Evolutionary conservation across 768 basidiomycete genomes (phyloP).

Genomic region (Plicaturopsis crispa): DNA sequence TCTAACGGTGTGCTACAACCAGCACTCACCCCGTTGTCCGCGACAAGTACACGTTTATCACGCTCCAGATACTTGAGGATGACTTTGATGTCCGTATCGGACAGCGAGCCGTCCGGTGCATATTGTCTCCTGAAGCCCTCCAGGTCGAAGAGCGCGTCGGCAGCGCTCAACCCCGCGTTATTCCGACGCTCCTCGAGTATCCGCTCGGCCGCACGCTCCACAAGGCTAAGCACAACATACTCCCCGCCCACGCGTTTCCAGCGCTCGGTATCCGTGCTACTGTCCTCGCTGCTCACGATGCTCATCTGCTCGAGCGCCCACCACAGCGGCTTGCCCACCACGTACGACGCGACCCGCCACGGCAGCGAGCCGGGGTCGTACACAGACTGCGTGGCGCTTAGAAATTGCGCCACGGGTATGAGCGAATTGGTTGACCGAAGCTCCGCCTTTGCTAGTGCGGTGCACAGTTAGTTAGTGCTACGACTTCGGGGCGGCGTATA

Average conservation of each 20-base stretch:
- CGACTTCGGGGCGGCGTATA: slow-evolving; percentile 11
- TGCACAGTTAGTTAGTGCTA: slow-evolving; percentile 17
- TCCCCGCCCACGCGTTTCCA: slow-evolving; percentile 64
- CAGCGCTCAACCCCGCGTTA: slow-evolving; percentile 35
- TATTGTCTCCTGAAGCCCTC: slow-evolving; percentile 59
- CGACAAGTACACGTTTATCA: slow-evolving; percentile 57
- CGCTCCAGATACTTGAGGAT: slow-evolving; percentile 74
- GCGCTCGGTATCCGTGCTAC: slow-evolving; percentile 31
- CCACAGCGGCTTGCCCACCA: slow-evolving; percentile 77
- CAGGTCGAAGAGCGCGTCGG: slow-evolving; percentile 54
- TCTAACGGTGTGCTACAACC: too few species aligned
- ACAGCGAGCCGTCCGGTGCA: slow-evolving; percentile 32
- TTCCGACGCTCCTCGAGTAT: slow-evolving; percentile 37
- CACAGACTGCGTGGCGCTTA: slow-evolving; percentile 49
- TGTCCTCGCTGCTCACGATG: slow-evolving; percentile 56
- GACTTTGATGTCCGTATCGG: slow-evolving; percentile 59
- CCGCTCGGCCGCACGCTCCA: slow-evolving; percentile 60
- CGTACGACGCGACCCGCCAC: slow-evolving; percentile 56
- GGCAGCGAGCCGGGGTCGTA: slow-evolving; percentile 67
- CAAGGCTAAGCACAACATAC: slow-evolving; percentile 57
- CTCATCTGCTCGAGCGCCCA: slow-evolving; percentile 82
- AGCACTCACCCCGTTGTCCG: slow-evolving; percentile 56
- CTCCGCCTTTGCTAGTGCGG: slow-evolving; percentile 61
- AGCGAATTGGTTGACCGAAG: slow-evolving; percentile 37
- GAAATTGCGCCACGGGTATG: slow-evolving; percentile 46